Percentiles rank a stretch among this genome's conserved stretches.
These are phyloP conservation scores for Prunus salicina DNA, from an alignment of 306 rosid genomes.

Conservation along the genomic window DNA sequence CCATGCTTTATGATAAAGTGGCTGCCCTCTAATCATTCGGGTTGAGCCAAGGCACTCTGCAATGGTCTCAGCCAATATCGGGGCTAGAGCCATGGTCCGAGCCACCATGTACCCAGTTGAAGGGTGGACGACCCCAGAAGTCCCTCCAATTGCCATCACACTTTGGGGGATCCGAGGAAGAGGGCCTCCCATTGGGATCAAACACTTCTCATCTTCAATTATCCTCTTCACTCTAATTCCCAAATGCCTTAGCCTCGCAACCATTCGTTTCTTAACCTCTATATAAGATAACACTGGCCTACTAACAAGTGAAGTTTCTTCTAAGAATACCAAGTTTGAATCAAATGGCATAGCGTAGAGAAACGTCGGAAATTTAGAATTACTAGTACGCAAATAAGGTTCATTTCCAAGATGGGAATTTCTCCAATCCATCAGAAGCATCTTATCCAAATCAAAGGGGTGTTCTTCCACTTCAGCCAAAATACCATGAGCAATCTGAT, in stretches of 20 bases:
- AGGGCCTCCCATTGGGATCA: slow-evolving; percentile 96
- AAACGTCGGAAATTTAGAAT: slow-evolving; percentile 65
- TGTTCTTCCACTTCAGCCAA: slow-evolving; percentile 74
- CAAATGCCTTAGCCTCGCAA: slow-evolving; percentile 73
- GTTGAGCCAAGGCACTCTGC: slow-evolving; percentile 74
- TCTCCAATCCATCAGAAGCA: slow-evolving; percentile 70
- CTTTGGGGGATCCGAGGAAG: slow-evolving; percentile 65
- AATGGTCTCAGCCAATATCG: slow-evolving; percentile 47
- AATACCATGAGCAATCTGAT: slow-evolving; percentile 83
- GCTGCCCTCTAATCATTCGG: slow-evolving; percentile 76
- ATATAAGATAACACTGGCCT: slow-evolving; percentile 60
- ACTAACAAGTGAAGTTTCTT: slow-evolving; percentile 85
- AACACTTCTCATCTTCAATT: slow-evolving; percentile 78
- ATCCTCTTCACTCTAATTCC: slow-evolving; percentile 68
- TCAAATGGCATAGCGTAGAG: slow-evolving; percentile 89
- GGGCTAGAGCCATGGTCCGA: slow-evolving; percentile 56
- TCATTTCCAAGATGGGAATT: slow-evolving; percentile 78
- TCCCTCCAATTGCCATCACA: slow-evolving; percentile 78
- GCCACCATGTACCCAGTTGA: slow-evolving; percentile 89
- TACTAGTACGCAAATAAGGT: slow-evolving; percentile 49
- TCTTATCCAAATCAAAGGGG: slow-evolving; percentile 79
- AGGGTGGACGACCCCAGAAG: slow-evolving; percentile 78
- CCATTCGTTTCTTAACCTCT: slow-evolving; percentile 72
- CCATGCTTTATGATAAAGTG: slow-evolving; percentile 57
- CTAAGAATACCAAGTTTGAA: slow-evolving; percentile 68